Percentiles rank a stretch among this genome's conserved stretches.
Conservation (phyloP, 768 basidiomycete genomes). For the Suillus americanus region DNA sequence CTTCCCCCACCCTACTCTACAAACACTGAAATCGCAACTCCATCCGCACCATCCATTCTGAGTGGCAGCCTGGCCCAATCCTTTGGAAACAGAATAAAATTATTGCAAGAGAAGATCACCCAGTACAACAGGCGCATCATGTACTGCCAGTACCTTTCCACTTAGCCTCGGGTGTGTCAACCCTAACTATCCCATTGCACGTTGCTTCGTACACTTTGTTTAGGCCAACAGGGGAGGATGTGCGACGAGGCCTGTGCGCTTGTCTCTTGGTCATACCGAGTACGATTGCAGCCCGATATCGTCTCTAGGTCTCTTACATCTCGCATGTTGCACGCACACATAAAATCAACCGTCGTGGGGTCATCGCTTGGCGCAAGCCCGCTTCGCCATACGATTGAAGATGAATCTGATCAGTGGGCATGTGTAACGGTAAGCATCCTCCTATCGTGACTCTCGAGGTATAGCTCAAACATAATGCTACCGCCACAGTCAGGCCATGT, state of each 20-base stretch:
- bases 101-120: constrained; percentile 38
- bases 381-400: constrained; percentile 33
- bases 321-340: constrained; percentile 64
- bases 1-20: constrained; percentile 43
- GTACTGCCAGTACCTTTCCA: constrained; percentile 22
- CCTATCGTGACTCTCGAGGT: constrained; percentile 44
- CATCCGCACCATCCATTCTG: constrained; percentile 27
- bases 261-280: no score
- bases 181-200: no score
- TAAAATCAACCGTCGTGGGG: constrained; percentile 50
- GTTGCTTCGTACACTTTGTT: no score
- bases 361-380: constrained; percentile 54
- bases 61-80: constrained; percentile 40
- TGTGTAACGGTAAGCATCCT: constrained; percentile 31
- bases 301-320: constrained; percentile 38
- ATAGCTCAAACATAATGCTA: constrained; percentile 43
- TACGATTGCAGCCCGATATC: no score
- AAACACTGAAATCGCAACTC: constrained; percentile 43
- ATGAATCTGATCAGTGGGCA: constrained; percentile 26
- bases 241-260: no score
- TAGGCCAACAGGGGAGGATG: no score
- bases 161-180: no score
- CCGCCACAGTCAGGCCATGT: constrained; percentile 44
- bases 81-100: constrained; percentile 37
- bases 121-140: constrained; percentile 68